Evolutionary conservation across 1,139 yeast species (phyloP).

Genomic region (Yamadazyma taylorii): DNA sequence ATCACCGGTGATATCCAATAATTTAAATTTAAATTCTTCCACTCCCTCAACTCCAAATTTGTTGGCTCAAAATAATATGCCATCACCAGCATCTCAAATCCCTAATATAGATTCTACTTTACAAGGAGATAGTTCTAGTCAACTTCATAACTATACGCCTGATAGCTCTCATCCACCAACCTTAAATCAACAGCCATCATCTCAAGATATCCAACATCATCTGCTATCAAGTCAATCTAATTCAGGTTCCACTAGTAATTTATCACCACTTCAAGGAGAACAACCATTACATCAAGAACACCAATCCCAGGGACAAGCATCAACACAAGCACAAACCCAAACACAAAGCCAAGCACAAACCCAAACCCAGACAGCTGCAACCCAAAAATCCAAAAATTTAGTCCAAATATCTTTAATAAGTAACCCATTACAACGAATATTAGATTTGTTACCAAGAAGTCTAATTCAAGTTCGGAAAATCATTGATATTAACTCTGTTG

Average conservation of each 20-base stretch:
- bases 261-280: not conserved
- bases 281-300: too few relatives aligned
- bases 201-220: not conserved
- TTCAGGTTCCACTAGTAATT: not conserved
- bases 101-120: not conserved
- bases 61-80: not conserved
- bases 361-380: not conserved
- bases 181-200: not conserved
- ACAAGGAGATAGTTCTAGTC: too few relatives aligned
- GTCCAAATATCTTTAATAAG: slow-evolving; percentile 57
- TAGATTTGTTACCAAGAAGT: slow-evolving; percentile 70
- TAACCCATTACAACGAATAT: slow-evolving; percentile 57
- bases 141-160: not conserved
- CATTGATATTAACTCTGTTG: slow-evolving; percentile 41
- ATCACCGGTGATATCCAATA: not conserved
- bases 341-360: slow-evolving; percentile 4
- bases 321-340: too few relatives aligned
- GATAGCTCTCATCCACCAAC: slow-evolving; percentile 1
- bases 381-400: slow-evolving; percentile 17
- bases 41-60: slow-evolving; percentile 1
- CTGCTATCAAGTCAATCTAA: not conserved
- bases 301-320: slow-evolving; percentile 6
- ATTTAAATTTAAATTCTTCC: not conserved
- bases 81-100: not conserved
- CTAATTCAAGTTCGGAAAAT: slow-evolving; percentile 53